Conservation (phyloP, 1,284 basidiomycete genomes). For the Ustilago hordei region DNA sequence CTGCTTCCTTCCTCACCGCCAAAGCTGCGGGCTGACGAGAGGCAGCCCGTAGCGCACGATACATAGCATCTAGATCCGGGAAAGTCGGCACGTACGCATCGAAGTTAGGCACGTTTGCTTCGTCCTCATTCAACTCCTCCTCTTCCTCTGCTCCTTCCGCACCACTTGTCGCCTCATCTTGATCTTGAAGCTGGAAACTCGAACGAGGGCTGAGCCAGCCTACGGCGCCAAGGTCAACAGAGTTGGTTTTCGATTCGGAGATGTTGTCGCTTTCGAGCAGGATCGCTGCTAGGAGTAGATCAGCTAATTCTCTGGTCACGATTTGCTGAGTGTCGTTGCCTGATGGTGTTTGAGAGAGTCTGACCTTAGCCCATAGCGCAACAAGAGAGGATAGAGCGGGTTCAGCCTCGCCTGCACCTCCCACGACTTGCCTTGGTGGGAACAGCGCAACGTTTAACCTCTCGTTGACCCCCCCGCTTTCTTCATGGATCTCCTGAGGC, state of each 20-base stretch:
- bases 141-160: neutral
- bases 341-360: neutral
- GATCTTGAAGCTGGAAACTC: slow-evolving; percentile 33
- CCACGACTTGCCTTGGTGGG: slow-evolving; percentile 15
- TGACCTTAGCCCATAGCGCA: slow-evolving; percentile 39
- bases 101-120: slow-evolving; percentile 33
- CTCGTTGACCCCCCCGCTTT: slow-evolving; percentile 30
- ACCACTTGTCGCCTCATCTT: slow-evolving; percentile 16
- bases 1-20: neutral
- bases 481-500: slow-evolving; percentile 34
- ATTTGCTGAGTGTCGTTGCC: slow-evolving; percentile 3
- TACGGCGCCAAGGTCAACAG: slow-evolving; percentile 47
- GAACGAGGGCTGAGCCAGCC: slow-evolving; percentile 46
- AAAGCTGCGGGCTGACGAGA: slow-evolving; percentile 16
- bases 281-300: slow-evolving; percentile 39
- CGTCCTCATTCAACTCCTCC: slow-evolving; percentile 34
- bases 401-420: slow-evolving; percentile 30
- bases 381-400: slow-evolving; percentile 40
- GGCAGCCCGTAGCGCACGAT: slow-evolving; percentile 30
- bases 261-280: slow-evolving; percentile 45
- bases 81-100: slow-evolving; percentile 48
- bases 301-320: slow-evolving; percentile 32
- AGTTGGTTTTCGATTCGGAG: slow-evolving; percentile 37
- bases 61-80: slow-evolving; percentile 47
- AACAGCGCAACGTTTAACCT: slow-evolving; percentile 34